Percentiles rank a stretch among this genome's conserved stretches.
Conservation (phyloP, 768 basidiomycete genomes). For the Pholiota conissans region DNA sequence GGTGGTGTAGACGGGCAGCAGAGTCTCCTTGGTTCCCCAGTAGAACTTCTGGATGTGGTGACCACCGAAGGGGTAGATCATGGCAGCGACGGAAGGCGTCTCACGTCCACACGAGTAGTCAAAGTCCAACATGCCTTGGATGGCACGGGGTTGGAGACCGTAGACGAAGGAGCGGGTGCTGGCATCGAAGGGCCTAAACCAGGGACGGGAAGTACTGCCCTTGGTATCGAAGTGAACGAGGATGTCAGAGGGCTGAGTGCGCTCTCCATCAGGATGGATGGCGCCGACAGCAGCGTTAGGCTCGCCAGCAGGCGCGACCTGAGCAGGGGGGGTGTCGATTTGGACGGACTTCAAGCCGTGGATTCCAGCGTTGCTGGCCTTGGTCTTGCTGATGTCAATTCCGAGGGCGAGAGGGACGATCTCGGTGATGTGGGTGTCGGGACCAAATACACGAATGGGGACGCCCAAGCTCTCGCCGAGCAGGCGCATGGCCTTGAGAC, state of each 20-base stretch:
- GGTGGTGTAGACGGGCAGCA: constrained; percentile 95
- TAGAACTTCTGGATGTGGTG: constrained; percentile 99
- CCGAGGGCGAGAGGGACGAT: constrained; percentile 99
- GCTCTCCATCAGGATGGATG: constrained; percentile 77
- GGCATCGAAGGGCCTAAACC: constrained; percentile 90
- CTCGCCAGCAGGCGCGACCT: constrained; percentile 37
- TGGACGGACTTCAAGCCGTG: constrained; percentile 37
- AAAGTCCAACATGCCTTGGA: constrained; percentile 96
- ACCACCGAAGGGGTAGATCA: constrained; percentile 99
- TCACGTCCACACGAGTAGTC: constrained; percentile 96
- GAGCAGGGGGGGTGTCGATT: constrained; percentile 36
- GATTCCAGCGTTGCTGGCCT: constrained; percentile 30
- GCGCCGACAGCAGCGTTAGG: constrained; percentile 56
- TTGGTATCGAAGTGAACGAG: constrained; percentile 84
- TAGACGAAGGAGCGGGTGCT: constrained; percentile 96
- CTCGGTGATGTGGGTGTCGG: constrained; percentile 97
- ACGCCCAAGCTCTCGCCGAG: constrained; percentile 97
- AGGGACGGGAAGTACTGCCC: constrained; percentile 54
- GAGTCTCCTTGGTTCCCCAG: constrained; percentile 99
- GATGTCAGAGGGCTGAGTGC: constrained; percentile 83
- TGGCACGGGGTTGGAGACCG: constrained; percentile 98
- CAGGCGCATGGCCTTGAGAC: constrained; percentile 95
- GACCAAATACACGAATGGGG: constrained; percentile 95
- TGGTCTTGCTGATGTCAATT: constrained; percentile 52
- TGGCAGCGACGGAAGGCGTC: constrained; percentile 92